These are phyloP conservation scores for Nakaseomyces delphensis DNA, from an alignment of 1,139 yeast genomes.

Conservation along the genomic window DNA sequence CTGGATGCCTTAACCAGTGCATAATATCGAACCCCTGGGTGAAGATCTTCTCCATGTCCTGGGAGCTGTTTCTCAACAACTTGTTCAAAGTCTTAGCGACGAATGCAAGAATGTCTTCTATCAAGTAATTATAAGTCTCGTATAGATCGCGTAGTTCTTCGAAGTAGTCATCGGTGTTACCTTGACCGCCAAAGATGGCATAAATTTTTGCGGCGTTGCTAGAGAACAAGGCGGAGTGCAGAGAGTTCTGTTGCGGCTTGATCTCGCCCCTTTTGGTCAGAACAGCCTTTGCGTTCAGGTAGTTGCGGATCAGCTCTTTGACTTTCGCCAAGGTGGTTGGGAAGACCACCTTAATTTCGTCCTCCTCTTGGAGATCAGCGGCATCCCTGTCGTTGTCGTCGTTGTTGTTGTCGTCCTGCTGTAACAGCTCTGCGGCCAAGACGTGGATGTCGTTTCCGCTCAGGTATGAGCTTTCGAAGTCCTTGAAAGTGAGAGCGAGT, in stretches of 20 bases:
- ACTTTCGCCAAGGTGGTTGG: conserved; percentile 58
- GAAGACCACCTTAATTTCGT: conserved; percentile 48
- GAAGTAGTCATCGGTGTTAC: conserved; percentile 94
- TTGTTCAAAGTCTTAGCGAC: conserved; percentile 60
- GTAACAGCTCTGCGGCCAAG: conserved; percentile 63
- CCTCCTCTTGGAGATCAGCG: conserved; percentile 30
- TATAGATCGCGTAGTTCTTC: conserved; percentile 89
- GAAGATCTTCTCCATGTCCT: conserved; percentile 77
- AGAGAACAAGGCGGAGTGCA: conserved; percentile 48
- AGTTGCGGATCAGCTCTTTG: conserved; percentile 65
- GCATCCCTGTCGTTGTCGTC: too few species aligned
- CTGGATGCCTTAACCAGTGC: conserved; percentile 78
- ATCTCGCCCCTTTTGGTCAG: conserved; percentile 32
- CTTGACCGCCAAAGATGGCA: conserved; percentile 98
- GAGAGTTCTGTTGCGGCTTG: conserved; percentile 36
- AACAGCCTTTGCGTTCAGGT: conserved; percentile 47
- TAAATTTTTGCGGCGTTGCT: conserved; percentile 56
- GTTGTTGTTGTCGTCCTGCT: conserved; percentile 1
- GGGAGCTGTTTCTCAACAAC: conserved; percentile 55
- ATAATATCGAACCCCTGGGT: conserved; percentile 89
- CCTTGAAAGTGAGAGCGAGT: conserved; percentile 59
- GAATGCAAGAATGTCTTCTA: conserved; percentile 60
- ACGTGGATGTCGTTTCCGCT: conserved; percentile 77
- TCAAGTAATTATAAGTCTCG: conserved; percentile 64
- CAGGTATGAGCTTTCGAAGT: conserved; percentile 75